These are phyloP conservation scores for Aurifilum marmelostoma DNA, from an alignment of 2,329 filamentous ascomycete species.

Conservation along the genomic window DNA sequence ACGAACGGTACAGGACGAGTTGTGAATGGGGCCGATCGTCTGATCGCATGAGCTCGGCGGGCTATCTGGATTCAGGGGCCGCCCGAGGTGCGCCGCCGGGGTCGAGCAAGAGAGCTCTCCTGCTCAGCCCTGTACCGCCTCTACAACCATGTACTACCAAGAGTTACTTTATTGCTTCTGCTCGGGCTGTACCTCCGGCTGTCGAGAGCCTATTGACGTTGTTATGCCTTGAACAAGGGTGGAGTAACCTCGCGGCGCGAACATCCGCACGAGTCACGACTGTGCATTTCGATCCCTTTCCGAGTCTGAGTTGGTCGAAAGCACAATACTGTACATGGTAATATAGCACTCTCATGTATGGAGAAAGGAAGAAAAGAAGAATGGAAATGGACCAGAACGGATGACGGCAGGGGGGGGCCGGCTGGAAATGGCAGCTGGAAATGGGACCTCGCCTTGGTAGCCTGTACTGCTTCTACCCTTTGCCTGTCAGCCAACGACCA, in stretches of 20 bases:
- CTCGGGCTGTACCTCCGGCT: background rate
- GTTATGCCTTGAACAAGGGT: constrained; percentile 20
- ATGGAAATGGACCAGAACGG: too few relatives aligned
- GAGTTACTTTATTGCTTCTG: background rate
- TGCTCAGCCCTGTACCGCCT: constrained; percentile 1
- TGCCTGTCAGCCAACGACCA: too few relatives aligned
- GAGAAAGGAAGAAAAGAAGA: background rate
- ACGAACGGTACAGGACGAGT: background rate
- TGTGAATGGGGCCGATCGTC: background rate
- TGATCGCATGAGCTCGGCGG: constrained; percentile 4
- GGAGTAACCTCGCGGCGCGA: constrained; percentile 20
- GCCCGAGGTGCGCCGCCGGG: background rate
- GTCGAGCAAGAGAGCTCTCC: background rate
- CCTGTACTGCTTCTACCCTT: too few relatives aligned
- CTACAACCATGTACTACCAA: background rate
- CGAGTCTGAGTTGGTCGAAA: constrained; percentile 8
- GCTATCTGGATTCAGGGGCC: background rate
- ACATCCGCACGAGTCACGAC: constrained; percentile 10
- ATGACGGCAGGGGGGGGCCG: too few relatives aligned
- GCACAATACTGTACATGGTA: background rate
- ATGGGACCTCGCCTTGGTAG: too few relatives aligned
- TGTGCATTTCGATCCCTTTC: constrained; percentile 14
- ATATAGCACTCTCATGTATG: too few relatives aligned
- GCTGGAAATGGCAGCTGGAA: background rate
- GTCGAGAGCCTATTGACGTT: background rate